phyloP scores from a whole-genome alignment of 2,329 filamentous ascomycete species.

The Fusarium aywerte region DNA sequence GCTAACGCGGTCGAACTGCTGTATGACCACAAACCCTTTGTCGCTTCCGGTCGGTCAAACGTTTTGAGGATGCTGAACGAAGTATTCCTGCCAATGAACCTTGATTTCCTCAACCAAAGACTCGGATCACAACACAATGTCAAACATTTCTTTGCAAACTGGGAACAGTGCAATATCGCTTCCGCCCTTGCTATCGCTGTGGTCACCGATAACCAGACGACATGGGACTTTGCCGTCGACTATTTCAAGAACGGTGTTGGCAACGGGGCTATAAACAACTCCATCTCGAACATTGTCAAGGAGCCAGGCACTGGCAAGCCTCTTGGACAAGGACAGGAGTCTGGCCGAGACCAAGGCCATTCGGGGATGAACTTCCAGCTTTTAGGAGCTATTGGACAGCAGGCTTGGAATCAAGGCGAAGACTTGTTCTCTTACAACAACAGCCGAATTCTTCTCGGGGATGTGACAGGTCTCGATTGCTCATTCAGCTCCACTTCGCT shows the following conservation, averaged over 20 bases:
- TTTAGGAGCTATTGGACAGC: conserved; percentile 17
- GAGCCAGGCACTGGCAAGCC: conserved; percentile 8
- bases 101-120: conserved; percentile 1
- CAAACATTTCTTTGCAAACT: conserved; percentile 15
- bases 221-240: conserved; percentile 5
- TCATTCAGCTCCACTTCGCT: not conserved
- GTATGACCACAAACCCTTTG: conserved; percentile 43
- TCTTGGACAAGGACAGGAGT: conserved; percentile 30
- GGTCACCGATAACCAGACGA: conserved; percentile 10
- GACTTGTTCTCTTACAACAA: conserved; percentile 32
- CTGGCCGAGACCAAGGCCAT: conserved; percentile 32
- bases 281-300: conserved; percentile 8
- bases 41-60: not conserved
- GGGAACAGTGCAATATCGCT: conserved; percentile 32
- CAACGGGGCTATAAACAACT: conserved; percentile 18
- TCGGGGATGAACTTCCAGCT: conserved; percentile 16
- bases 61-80: not conserved
- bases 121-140: conserved; percentile 13
- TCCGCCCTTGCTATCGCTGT: conserved; percentile 28
- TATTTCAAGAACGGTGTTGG: conserved; percentile 30
- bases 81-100: conserved; percentile 5
- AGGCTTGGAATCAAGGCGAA: conserved; percentile 29
- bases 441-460: conserved; percentile 36
- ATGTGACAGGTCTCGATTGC: not conserved
- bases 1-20: conserved; percentile 60